phyloP scores from a whole-genome alignment of 2,329 filamentous ascomycete genomes.

The Myrmaecium sp. region DNA sequence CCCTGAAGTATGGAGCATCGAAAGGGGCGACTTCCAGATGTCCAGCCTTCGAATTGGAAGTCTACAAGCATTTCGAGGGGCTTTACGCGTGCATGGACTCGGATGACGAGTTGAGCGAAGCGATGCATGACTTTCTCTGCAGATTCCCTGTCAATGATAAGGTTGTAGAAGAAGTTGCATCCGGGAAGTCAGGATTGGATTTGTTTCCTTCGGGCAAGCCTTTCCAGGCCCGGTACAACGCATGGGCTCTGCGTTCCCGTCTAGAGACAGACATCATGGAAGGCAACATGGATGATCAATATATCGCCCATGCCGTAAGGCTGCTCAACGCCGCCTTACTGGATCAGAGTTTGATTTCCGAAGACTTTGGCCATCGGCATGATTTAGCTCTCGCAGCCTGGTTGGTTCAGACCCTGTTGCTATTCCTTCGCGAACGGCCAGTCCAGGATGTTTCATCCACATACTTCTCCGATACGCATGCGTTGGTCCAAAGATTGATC shows the following conservation, averaged over 20 bases:
- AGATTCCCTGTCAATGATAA: constrained; percentile 14
- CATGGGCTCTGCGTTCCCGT: constrained; percentile 15
- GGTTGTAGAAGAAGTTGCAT: constrained; percentile 13
- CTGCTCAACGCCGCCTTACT: constrained; percentile 15
- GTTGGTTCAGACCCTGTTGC: constrained; percentile 13
- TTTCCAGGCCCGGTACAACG: constrained; percentile 19
- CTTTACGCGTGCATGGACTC: constrained; percentile 68
- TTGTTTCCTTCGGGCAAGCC: constrained; percentile 19
- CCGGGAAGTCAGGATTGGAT: constrained; percentile 9
- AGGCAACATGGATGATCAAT: constrained; percentile 15
- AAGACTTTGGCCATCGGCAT: constrained; percentile 8
- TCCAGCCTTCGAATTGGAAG: constrained; percentile 53
- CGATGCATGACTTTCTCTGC: constrained; percentile 15
- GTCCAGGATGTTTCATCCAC: constrained; percentile 11
- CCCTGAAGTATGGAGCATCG: too few species aligned
- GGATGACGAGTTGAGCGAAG: constrained; percentile 34
- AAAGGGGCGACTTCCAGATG: constrained; percentile 9
- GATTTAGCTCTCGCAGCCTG: constrained; percentile 13
- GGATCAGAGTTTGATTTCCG: constrained; percentile 11
- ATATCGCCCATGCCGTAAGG: constrained; percentile 15
- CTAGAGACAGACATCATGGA: constrained; percentile 5
- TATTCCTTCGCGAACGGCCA: constrained; percentile 20
- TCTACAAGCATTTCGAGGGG: constrained; percentile 67
- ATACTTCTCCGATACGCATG: constrained; percentile 16
- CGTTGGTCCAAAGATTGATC: constrained; percentile 15